Conservation (phyloP, 768 basidiomycete species). For the Phlebiopsis gigantea region DNA sequence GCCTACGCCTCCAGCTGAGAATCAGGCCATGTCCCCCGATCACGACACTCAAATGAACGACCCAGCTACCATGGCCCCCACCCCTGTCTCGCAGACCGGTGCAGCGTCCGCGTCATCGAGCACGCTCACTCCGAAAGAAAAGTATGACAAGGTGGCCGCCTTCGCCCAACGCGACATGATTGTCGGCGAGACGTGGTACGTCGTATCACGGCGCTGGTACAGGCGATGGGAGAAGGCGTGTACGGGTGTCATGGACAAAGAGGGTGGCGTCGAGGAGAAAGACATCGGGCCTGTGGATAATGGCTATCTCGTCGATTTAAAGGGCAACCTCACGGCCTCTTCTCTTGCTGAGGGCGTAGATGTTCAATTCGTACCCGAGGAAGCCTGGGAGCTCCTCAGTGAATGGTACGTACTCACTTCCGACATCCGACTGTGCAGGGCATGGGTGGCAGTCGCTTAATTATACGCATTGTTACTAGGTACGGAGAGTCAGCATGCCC, state of each 20-base stretch:
- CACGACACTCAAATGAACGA: slow-evolving; percentile 48
- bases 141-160: slow-evolving; percentile 15
- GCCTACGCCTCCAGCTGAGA: slow-evolving; percentile 21
- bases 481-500: slow-evolving; percentile 58
- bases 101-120: slow-evolving; percentile 7
- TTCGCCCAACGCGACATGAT: slow-evolving; percentile 13
- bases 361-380: slow-evolving; percentile 69
- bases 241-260: slow-evolving; percentile 62
- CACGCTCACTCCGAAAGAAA: slow-evolving; percentile 36
- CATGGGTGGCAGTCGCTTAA: not conserved
- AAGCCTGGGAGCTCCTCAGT: slow-evolving; percentile 63
- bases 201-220: slow-evolving; percentile 70
- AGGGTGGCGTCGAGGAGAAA: slow-evolving; percentile 53
- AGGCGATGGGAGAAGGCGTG: slow-evolving; percentile 71
- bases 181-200: slow-evolving; percentile 72
- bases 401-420: slow-evolving; percentile 51
- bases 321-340: slow-evolving; percentile 40
- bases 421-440: not conserved
- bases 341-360: slow-evolving; percentile 55
- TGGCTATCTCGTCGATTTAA: slow-evolving; percentile 50
- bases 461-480: slow-evolving; percentile 36
- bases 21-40: slow-evolving; percentile 37
- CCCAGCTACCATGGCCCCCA: slow-evolving; percentile 18
- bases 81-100: not conserved
- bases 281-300: slow-evolving; percentile 78